Percentiles rank a stretch among this genome's conserved stretches.
phyloP scores from a whole-genome alignment of 805 yeast genomes.

The Citeromyces nyonsensis region DNA sequence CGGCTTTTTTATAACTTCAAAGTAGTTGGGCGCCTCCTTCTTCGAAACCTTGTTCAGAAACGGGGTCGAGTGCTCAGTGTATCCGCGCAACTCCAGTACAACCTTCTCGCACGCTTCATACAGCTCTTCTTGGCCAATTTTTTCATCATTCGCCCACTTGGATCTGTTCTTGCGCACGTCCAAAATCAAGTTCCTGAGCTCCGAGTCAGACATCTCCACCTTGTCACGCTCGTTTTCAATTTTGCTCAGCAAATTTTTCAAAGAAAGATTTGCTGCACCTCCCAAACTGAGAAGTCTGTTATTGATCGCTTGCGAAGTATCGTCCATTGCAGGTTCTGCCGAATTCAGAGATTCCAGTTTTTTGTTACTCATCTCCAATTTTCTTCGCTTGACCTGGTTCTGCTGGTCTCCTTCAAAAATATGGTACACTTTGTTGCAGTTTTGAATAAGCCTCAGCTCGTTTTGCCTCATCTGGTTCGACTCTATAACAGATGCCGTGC shows the following conservation, averaged over 20 bases:
- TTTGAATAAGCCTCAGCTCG: conserved; percentile 29
- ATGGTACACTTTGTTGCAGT: conserved; percentile 61
- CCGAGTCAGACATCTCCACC: conserved; percentile 61
- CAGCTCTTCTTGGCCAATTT: conserved; percentile 93
- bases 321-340: conserved; percentile 9
- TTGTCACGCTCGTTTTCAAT: conserved; percentile 74
- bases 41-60: conserved; percentile 92
- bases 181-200: conserved; percentile 69
- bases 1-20: conserved; percentile 77
- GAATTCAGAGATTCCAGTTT: conserved; percentile 29
- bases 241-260: conserved; percentile 65
- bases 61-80: conserved; percentile 93
- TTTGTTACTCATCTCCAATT: conserved; percentile 68
- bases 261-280: conserved; percentile 64
- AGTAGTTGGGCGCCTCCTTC: conserved; percentile 95
- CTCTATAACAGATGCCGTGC: conserved; percentile 18
- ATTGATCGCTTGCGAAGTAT: conserved; percentile 8
- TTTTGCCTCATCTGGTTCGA: conserved; percentile 25
- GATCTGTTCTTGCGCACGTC: conserved; percentile 93
- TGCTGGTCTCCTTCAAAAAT: conserved; percentile 65
- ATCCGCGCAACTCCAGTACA: conserved; percentile 74
- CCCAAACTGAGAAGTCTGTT: conserved; percentile 15
- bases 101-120: conserved; percentile 97
- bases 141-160: conserved; percentile 94
- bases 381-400: conserved; percentile 58